Conservation (phyloP, 106 monocot genomes). For the Allium fistulosum region DNA sequence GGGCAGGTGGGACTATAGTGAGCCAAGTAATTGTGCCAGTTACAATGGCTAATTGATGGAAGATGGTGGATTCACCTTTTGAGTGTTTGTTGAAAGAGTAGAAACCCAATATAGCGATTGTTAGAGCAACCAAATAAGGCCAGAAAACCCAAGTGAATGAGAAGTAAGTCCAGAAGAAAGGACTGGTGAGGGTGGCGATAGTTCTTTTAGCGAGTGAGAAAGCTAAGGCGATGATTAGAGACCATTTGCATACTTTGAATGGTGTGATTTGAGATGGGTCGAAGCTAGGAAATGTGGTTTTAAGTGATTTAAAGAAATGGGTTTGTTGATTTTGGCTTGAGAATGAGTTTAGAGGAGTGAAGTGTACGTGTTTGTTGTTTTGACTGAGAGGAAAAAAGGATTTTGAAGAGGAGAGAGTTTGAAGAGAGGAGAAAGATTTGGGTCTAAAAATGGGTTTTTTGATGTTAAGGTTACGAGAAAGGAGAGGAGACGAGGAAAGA, state of each 20-base stretch:
- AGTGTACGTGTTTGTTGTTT: constrained; percentile 23
- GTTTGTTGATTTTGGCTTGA: constrained; percentile 2
- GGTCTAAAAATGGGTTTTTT: too few relatives aligned
- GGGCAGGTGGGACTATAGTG: constrained; percentile 61
- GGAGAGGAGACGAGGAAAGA: background rate
- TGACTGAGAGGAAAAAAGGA: constrained; percentile 28
- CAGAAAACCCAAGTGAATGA: constrained; percentile 73
- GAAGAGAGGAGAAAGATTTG: too few relatives aligned
- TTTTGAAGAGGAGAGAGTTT: too few relatives aligned
- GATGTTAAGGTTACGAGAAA: background rate
- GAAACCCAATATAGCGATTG: constrained; percentile 38
- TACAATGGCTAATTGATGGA: constrained; percentile 56
- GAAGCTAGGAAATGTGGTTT: constrained; percentile 3
- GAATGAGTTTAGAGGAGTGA: constrained; percentile 8
- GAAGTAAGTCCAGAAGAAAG: constrained; percentile 86
- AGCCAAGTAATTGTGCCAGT: constrained; percentile 56
- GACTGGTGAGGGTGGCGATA: constrained; percentile 18
- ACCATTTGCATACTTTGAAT: constrained; percentile 60
- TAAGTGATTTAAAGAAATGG: background rate
- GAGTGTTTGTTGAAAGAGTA: constrained; percentile 30
- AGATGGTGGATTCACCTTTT: constrained; percentile 16
- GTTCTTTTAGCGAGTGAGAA: constrained; percentile 23
- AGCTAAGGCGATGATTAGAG: constrained; percentile 26
- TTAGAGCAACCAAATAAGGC: constrained; percentile 45
- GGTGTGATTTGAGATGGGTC: constrained; percentile 35